These are phyloP conservation scores for Proliferodiscus dingleyae DNA, from an alignment of 2,329 filamentous ascomycete species.

Conservation along the genomic window DNA sequence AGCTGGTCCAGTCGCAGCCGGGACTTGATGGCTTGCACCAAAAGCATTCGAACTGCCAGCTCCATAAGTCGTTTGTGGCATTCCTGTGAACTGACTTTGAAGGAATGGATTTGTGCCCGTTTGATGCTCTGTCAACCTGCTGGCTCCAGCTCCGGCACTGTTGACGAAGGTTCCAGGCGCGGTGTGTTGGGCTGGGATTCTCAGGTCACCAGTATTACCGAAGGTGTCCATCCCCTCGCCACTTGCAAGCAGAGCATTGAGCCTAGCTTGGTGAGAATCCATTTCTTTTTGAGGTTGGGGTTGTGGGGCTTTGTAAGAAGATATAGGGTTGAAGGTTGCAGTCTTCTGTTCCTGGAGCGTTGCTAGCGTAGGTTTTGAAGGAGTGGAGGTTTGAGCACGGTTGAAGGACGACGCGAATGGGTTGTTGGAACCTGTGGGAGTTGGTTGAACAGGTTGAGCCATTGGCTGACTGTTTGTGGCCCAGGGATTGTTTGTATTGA, in stretches of 20 bases:
- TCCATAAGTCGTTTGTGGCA: constrained; percentile 56
- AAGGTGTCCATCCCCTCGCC: constrained; percentile 97
- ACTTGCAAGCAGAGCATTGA: constrained; percentile 79
- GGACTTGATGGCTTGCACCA: constrained; percentile 38
- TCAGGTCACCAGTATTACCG: constrained; percentile 91
- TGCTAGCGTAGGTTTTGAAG: constrained; percentile 65
- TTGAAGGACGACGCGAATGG: constrained; percentile 78
- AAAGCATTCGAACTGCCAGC: constrained; percentile 30
- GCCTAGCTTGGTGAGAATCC: constrained; percentile 63
- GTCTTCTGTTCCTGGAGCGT: constrained; percentile 81
- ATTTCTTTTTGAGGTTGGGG: constrained; percentile 54
- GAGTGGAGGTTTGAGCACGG: constrained; percentile 52
- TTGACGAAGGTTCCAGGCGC: constrained; percentile 96
- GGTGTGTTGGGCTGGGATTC: constrained; percentile 94
- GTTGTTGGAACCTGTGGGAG: constrained; percentile 94
- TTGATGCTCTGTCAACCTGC: constrained; percentile 53
- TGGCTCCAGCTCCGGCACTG: constrained; percentile 78
- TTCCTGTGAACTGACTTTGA: constrained; percentile 75
- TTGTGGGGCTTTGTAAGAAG: constrained; percentile 40
- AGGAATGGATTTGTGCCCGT: constrained; percentile 87
- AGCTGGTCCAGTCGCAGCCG: constrained; percentile 52
- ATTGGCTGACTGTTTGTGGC: constrained; percentile 57
- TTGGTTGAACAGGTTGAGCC: constrained; percentile 64
- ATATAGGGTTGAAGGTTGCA: constrained; percentile 54
- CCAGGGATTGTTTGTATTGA: constrained; percentile 95